These are phyloP conservation scores for Myriosclerotinia scirpicola DNA, from an alignment of 2,329 filamentous ascomycete genomes.

Conservation along the genomic window DNA sequence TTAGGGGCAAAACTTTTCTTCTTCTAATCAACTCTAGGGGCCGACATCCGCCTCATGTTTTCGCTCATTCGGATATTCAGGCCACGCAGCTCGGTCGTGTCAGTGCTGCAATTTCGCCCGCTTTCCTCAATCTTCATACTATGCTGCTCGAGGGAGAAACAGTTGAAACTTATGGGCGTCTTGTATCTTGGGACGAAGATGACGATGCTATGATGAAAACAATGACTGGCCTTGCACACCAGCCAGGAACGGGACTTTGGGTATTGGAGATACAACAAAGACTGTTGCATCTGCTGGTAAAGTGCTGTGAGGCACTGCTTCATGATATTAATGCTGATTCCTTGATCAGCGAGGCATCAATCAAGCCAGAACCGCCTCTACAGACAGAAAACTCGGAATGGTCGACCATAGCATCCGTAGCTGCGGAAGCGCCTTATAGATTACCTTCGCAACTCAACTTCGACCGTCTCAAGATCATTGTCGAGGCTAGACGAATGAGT, in stretches of 20 bases:
- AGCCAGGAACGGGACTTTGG: slow-evolving; percentile 50
- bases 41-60: slow-evolving; percentile 48
- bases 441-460: slow-evolving; percentile 50
- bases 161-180: slow-evolving; percentile 42
- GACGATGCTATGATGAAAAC: slow-evolving; percentile 45
- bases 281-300: slow-evolving; percentile 50
- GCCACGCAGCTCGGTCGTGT: slow-evolving; percentile 40
- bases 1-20: slow-evolving; percentile 45
- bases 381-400: slow-evolving; percentile 41
- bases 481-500: slow-evolving; percentile 45
- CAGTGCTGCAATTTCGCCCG: slow-evolving; percentile 31
- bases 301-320: slow-evolving; percentile 49
- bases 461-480: slow-evolving; percentile 45
- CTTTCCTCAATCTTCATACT: slow-evolving; percentile 40
- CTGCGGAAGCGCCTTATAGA: slow-evolving; percentile 54
- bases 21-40: slow-evolving; percentile 55
- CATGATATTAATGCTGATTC: slow-evolving; percentile 48
- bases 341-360: slow-evolving; percentile 38
- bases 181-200: slow-evolving; percentile 43
- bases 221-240: slow-evolving; percentile 41
- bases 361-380: slow-evolving; percentile 45
- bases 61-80: slow-evolving; percentile 49
- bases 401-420: slow-evolving; percentile 44
- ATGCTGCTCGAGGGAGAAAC: slow-evolving; percentile 42
- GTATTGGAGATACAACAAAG: slow-evolving; percentile 53